A percentile compares a stretch with the other conserved stretches of the same genome.
These are phyloP conservation scores for Parasarocladium wereldwijsianum DNA, from an alignment of 2,329 filamentous ascomycete genomes.

Conservation along the genomic window DNA sequence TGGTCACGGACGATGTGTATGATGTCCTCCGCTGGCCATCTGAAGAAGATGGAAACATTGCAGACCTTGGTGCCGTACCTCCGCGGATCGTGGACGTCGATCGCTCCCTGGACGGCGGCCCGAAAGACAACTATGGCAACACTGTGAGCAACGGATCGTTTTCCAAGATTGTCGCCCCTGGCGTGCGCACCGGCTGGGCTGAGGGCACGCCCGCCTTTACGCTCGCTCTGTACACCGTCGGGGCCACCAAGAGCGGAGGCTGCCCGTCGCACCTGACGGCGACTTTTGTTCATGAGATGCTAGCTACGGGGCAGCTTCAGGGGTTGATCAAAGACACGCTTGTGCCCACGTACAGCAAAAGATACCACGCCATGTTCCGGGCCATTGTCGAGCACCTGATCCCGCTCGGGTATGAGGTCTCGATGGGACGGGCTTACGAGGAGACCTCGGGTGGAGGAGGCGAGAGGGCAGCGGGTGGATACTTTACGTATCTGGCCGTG, in stretches of 20 bases:
- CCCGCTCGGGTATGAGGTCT: conserved; percentile 8
- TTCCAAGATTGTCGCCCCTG: conserved; percentile 65
- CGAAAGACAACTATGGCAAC: conserved; percentile 32
- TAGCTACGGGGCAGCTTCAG: conserved; percentile 8
- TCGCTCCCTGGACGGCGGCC: conserved; percentile 35
- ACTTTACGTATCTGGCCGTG: conserved; percentile 44
- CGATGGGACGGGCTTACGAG: conserved; percentile 7
- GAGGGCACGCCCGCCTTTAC: conserved; percentile 42
- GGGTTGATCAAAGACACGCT: conserved; percentile 9
- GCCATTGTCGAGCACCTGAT: conserved; percentile 8
- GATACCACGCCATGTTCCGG: conserved; percentile 8
- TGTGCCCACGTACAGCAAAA: conserved; percentile 9
- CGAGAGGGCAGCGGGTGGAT: conserved; percentile 33
- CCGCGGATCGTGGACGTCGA: conserved; percentile 24
- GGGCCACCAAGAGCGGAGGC: conserved; percentile 5
- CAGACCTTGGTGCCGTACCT: conserved; percentile 20
- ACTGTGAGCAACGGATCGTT: conserved; percentile 68
- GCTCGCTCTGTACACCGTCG: background rate
- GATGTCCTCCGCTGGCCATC: conserved; percentile 48
- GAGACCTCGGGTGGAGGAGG: background rate
- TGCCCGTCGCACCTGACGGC: conserved; percentile 5
- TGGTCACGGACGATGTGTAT: conserved; percentile 59
- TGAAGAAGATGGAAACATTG: conserved; percentile 1
- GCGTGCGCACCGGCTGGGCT: conserved; percentile 66
- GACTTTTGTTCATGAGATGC: conserved; percentile 9